Conservation (phyloP, 352 stramenopile species). For the Globisporangium orthogonon region DNA sequence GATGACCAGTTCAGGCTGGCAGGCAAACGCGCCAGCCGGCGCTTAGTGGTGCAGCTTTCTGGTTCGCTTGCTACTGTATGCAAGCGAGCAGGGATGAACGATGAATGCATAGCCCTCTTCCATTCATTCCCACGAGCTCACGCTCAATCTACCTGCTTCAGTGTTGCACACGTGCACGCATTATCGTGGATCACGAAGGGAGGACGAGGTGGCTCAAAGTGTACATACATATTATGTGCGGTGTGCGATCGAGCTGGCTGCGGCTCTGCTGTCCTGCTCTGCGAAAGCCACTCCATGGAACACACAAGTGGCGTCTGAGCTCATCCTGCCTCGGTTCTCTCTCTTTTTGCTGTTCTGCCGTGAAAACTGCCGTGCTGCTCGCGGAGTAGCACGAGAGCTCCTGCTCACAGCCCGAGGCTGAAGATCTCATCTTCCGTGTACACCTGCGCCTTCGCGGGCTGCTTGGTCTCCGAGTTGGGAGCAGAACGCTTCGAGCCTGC, state of each 20-base stretch:
- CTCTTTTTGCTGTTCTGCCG: not conserved
- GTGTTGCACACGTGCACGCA: too few species aligned
- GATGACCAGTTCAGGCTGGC: not conserved
- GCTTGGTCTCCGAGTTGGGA: not conserved
- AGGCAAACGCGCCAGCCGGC: not conserved
- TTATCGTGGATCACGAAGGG: not conserved
- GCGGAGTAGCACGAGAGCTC: too few species aligned
- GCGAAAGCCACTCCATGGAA: not conserved
- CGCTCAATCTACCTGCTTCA: too few species aligned
- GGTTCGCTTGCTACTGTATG: not conserved
- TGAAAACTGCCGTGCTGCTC: not conserved
- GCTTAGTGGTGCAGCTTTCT: too few species aligned
- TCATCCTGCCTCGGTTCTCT: not conserved
- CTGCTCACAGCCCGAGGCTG: conserved; percentile 57
- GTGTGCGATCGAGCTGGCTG: not conserved
- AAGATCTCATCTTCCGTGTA: conserved; percentile 72
- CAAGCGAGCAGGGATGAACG: not conserved
- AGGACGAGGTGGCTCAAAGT: not conserved
- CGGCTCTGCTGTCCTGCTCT: too few species aligned
- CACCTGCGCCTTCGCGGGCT: conserved; percentile 2
- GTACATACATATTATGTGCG: not conserved
- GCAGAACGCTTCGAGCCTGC: conserved; percentile 21
- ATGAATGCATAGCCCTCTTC: not conserved
- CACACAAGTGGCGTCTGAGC: not conserved
- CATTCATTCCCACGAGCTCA: not conserved